Conservation (phyloP, 176 grass and related monocot species). For the Bolboschoenus planiculmis region DNA sequence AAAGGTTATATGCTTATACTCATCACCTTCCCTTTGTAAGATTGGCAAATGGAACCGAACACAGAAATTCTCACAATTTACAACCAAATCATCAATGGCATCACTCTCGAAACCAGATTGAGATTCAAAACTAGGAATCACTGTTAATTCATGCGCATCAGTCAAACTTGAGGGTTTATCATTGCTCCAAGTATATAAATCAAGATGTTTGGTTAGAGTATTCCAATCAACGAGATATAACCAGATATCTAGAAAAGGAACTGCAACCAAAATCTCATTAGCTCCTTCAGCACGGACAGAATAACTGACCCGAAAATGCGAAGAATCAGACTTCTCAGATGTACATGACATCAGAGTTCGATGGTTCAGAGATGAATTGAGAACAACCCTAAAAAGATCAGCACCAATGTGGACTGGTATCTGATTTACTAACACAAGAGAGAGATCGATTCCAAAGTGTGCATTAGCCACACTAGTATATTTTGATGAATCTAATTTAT, state of each 20-base stretch:
- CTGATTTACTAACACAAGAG: slow-evolving; percentile 49
- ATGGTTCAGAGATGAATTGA: slow-evolving; percentile 37
- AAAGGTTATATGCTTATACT: slow-evolving; percentile 53
- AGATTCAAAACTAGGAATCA: slow-evolving; percentile 34
- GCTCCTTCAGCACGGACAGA: slow-evolving; percentile 26
- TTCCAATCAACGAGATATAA: slow-evolving; percentile 77
- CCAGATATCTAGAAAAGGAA: slow-evolving; percentile 72
- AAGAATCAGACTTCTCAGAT: slow-evolving; percentile 46
- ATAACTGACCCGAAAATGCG: slow-evolving; percentile 46
- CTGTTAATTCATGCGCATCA: slow-evolving; percentile 21
- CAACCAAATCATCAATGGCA: slow-evolving; percentile 42
- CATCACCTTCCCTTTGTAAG: slow-evolving; percentile 44
- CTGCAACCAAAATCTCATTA: slow-evolving; percentile 44
- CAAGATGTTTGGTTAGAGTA: slow-evolving; percentile 47
- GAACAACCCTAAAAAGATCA: slow-evolving; percentile 42
- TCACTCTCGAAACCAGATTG: slow-evolving; percentile 26
- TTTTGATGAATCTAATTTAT: slow-evolving; percentile 36
- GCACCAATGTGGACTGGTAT: slow-evolving; percentile 42
- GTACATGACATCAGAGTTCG: slow-evolving; percentile 42
- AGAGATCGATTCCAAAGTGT: slow-evolving; percentile 51
- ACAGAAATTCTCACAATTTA: slow-evolving; percentile 70
- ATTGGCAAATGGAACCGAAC: slow-evolving; percentile 66
- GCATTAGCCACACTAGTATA: slow-evolving; percentile 48
- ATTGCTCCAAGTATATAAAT: slow-evolving; percentile 36
- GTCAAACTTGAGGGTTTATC: slow-evolving; percentile 28